These are phyloP conservation scores for Pistacia atlantica DNA, from an alignment of 345 rosid genomes.

Conservation along the genomic window DNA sequence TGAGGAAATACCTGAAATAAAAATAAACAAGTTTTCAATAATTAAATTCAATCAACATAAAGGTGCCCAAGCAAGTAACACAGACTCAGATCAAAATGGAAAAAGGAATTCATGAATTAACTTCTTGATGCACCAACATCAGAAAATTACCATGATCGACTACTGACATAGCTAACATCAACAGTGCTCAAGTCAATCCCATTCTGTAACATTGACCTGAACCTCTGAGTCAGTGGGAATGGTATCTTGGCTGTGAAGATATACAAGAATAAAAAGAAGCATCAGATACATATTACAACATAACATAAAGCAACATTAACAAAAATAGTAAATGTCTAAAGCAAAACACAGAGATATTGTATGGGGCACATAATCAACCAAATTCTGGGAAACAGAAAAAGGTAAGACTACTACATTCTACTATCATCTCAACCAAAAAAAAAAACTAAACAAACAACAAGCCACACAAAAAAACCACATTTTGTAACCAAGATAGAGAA, in stretches of 20 bases:
- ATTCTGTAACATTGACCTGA: constrained; percentile 97
- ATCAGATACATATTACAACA: constrained; percentile 6
- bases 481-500: background rate
- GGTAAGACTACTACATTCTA: constrained; percentile 6
- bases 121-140: background rate
- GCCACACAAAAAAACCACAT: background rate
- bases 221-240: constrained; percentile 95
- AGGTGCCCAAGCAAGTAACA: constrained; percentile 7
- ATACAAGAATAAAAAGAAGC: constrained; percentile 10
- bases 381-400: background rate
- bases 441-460: background rate
- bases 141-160: constrained; percentile 86
- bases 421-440: background rate
- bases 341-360: background rate
- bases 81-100: background rate
- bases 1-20: constrained; percentile 81
- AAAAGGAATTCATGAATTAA: background rate
- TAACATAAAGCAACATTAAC: background rate
- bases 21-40: constrained; percentile 16
- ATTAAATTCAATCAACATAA: constrained; percentile 8
- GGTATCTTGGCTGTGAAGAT: constrained; percentile 84
- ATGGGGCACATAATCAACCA: background rate
- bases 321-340: background rate
- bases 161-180: constrained; percentile 98
- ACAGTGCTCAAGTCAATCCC: constrained; percentile 99